Evolutionary conservation across 1,139 yeast genomes (phyloP), one percentile per base, ranked within the genome.

Genomic region (Cylindricascospora bacillispora): DNA sequence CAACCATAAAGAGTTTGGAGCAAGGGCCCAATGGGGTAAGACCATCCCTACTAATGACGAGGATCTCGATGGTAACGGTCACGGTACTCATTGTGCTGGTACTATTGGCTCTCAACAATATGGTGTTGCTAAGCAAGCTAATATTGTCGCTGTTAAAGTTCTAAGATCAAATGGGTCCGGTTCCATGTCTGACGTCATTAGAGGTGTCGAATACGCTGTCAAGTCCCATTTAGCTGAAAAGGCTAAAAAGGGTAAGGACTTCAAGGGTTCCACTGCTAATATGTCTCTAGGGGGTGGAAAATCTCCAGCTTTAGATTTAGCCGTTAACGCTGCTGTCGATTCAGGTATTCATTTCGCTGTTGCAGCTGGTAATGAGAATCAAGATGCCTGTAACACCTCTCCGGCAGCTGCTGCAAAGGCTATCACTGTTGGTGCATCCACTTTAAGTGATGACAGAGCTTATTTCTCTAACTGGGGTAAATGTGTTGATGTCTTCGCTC

Each of bases 21-120:
- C 94, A 38, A 79, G 98, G 59, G 98, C 97, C 39, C 52, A 49
- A 28, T 86, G 97, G 95, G 97, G 97, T 48, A 70, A 76, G 47
- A 85, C 97, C 27, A 67, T 89, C 43, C 95, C 95, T 33, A 52
- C 59, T 27, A 89, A 83, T 44, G 95, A 86, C 52, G 67, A 65
- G 29, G 94, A 86, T 49, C 54, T 62, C 30, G 97, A 89, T 56
- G 93, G 93, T 33, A 86, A 86, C 54, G 98, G 97, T 32, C 98
- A 89, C 62, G 67, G 67, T 39, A 78, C 92, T 35, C 93, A 80
- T 54, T 78, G 86, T 66, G 86, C 92, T 15, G 93, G 92, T 59
- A 76, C 83, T 30, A 76, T 79, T 49, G 92, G 75, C 22, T 76
- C 89, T 14, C 63, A 66, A 39, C 61, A 69, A 37, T 79, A 75